phyloP scores from a whole-genome alignment of 257 asterid genomes.

The Solanum bulbocastanum region DNA sequence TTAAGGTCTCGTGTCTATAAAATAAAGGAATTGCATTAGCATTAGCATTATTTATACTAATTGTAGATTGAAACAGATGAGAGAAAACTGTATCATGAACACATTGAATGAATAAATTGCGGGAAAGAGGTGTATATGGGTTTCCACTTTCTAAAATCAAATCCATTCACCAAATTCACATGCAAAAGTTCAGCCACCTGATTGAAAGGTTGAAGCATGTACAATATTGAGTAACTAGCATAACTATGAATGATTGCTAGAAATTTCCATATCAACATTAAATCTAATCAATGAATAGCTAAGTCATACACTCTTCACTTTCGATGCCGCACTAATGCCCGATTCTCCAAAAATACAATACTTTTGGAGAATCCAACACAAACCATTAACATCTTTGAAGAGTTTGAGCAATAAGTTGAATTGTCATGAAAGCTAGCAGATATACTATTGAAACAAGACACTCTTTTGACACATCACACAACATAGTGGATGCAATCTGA shows the following conservation, averaged over 20 bases:
- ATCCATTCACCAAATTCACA: neutral
- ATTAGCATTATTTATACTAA: neutral
- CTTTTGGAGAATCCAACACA: neutral
- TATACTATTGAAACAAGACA: neutral
- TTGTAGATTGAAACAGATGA: neutral
- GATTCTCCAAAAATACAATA: neutral
- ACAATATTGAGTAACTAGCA: neutral
- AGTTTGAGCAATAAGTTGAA: neutral
- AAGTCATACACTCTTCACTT: neutral
- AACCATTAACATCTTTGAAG: neutral
- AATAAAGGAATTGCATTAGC: neutral
- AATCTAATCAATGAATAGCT: neutral
- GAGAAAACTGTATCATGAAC: neutral
- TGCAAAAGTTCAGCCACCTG: neutral
- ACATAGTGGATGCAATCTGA: neutral
- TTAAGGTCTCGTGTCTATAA: constrained; percentile 73
- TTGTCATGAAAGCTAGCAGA: neutral
- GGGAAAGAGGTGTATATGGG: neutral
- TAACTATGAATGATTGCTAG: neutral
- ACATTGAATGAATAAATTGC: neutral
- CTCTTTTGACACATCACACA: neutral
- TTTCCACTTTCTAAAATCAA: neutral
- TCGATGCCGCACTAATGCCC: neutral
- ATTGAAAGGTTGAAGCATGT: neutral
- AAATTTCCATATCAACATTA: neutral